A percentile compares a stretch with the other conserved stretches of the same genome.
phyloP scores from a whole-genome alignment of 495 filamentous ascomycete genomes.

The Articulospora tetracladia region DNA sequence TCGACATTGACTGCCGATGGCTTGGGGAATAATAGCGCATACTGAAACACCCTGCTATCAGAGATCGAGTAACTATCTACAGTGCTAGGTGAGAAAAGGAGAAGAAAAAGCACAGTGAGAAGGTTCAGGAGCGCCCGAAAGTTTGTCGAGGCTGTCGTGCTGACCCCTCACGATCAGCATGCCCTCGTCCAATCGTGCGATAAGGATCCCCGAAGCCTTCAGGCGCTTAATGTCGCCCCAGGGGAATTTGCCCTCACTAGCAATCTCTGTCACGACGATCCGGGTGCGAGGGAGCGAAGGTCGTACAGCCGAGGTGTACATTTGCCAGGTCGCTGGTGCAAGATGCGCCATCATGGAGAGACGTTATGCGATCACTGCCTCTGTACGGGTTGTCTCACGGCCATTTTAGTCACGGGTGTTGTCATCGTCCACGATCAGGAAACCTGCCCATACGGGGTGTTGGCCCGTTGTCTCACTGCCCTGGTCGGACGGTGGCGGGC shows the following conservation, averaged over 20 bases:
- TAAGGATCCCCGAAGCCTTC: neutral
- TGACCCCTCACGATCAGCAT: slow-evolving; percentile 2
- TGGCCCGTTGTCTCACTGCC: neutral
- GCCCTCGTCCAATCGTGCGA: neutral
- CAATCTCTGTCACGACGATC: neutral
- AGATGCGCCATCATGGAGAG: too few species aligned
- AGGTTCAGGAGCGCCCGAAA: neutral
- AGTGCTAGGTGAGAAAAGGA: too few species aligned
- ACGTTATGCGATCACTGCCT: neutral
- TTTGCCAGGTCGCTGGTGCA: too few species aligned
- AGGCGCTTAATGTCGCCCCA: slow-evolving; percentile 7
- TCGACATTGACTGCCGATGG: neutral
- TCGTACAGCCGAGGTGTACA: neutral
- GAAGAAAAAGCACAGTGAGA: neutral
- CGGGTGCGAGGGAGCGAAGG: neutral
- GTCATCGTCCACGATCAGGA: neutral
- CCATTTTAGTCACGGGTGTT: neutral
- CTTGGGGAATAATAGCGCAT: neutral
- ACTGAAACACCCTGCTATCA: neutral
- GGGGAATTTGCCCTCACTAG: neutral
- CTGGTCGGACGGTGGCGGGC: neutral
- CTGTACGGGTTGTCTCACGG: neutral
- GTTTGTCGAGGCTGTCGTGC: neutral
- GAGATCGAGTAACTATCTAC: neutral
- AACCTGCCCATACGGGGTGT: neutral